phyloP scores from a whole-genome alignment of 805 yeast species.

The Saccharomycopsis sp. region DNA sequence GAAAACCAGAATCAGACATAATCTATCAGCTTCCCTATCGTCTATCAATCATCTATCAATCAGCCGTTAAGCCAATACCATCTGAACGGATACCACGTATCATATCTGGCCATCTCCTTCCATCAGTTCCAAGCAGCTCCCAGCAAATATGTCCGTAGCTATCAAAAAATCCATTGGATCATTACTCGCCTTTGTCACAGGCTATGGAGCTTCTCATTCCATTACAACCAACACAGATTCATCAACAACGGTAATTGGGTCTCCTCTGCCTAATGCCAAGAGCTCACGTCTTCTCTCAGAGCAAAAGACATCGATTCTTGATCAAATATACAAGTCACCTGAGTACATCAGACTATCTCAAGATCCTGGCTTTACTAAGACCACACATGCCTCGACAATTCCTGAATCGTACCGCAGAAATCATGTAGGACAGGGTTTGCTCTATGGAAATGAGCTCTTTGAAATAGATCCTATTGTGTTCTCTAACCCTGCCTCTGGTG shows the following conservation, averaged over 20 bases:
- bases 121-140: too few relatives aligned
- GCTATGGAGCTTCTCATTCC: constrained; percentile 22
- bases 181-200: constrained; percentile 22
- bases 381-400: constrained; percentile 38
- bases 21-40: too few relatives aligned
- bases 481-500: constrained; percentile 41
- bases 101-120: too few relatives aligned
- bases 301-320: constrained; percentile 25
- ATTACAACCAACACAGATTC: constrained; percentile 7
- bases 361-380: constrained; percentile 25
- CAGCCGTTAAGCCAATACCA: too few relatives aligned
- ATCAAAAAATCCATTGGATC: constrained; percentile 23
- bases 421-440: constrained; percentile 66
- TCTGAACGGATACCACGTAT: too few relatives aligned
- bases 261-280: constrained; percentile 25
- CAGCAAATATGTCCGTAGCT: constrained; percentile 1
- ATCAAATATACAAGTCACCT: constrained; percentile 26
- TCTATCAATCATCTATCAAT: too few relatives aligned
- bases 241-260: constrained; percentile 17
- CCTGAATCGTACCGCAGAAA: constrained; percentile 54
- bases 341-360: constrained; percentile 25
- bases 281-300: constrained; percentile 22
- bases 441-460: constrained; percentile 60
- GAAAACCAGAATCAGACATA: not conserved
- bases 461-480: constrained; percentile 75